Base-by-base conservation (phyloP, 345 rosid species). In the Lumnitzera littorea region DNA sequence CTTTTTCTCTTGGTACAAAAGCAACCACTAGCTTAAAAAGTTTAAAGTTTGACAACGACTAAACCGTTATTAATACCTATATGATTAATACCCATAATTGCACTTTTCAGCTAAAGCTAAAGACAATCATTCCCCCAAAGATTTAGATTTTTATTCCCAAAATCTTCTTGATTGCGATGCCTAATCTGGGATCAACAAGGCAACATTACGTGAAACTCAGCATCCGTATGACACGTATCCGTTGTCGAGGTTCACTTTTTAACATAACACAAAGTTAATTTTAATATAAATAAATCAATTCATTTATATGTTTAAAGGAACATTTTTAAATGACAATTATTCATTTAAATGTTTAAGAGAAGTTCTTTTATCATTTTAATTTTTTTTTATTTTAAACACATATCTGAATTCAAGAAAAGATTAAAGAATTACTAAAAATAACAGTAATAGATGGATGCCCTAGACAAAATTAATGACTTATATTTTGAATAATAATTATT, bases 41-140 rank as follows among this genome's bases (percentile, higher is more conserved):
- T 66, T 77, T 80, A 80, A 79, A 36, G 43, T 75, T 68, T 77
- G 74, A 81, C 59, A 57, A 57, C 60, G 86, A 81, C 86, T 68
- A 51, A 66, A 58, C 70, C 69, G 57, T 76, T 68, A 74, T 46
- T 70, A 57, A 71, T 64, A 49, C 48, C 51, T 64, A 64, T 69
- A 67, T 63, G 74, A 76, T 69, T 70, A 59, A 71, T 57, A 66
- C 62, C 29, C 49, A 59, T 63, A 61, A 72, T 70, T 66, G 50
- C 69, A 51, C 67, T 76, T 72, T 76, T 61, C 47, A 24, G 58
- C 43, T 36, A 36, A 36, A 36, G 43, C 43, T 36, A 36, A 36
- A 43, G 62, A 55, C 57, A 56, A 62, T 66, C 69, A 69, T 54
- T 51, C 3, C 10, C 43, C 43, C 5, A 27, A 27, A 36, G 43